Conservation (phyloP, 2,329 filamentous ascomycete species). For the Trichoderma gracile region DNA sequence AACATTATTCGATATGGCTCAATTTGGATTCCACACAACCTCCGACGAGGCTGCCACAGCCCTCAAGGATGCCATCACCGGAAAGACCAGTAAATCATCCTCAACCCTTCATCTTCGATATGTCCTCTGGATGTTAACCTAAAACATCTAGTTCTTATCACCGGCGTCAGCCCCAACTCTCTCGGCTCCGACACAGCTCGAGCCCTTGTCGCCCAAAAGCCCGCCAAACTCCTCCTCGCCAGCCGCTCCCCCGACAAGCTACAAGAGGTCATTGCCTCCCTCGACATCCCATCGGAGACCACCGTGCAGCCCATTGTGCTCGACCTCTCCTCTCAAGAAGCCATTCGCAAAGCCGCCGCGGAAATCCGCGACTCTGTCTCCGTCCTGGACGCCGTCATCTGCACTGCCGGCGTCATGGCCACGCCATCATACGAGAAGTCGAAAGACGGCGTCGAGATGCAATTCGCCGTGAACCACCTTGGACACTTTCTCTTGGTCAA, state of each 20-base stretch:
- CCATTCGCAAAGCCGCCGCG: slow-evolving; percentile 41
- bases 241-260: slow-evolving; percentile 27
- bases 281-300: slow-evolving; percentile 35
- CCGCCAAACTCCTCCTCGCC: slow-evolving; percentile 28
- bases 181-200: slow-evolving; percentile 42
- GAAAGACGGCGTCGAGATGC: slow-evolving; percentile 42
- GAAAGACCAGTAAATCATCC: not conserved
- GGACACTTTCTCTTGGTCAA: slow-evolving; percentile 45
- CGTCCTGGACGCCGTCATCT: slow-evolving; percentile 42
- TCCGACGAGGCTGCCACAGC: slow-evolving; percentile 1
- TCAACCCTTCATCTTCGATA: not conserved
- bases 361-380: slow-evolving; percentile 33
- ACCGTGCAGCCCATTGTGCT: slow-evolving; percentile 36
- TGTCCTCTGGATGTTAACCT: not conserved
- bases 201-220: slow-evolving; percentile 43
- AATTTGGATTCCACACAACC: slow-evolving; percentile 8
- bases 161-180: slow-evolving; percentile 43
- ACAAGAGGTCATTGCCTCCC: slow-evolving; percentile 33
- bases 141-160: slow-evolving; percentile 35
- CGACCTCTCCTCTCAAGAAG: slow-evolving; percentile 42
- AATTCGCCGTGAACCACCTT: slow-evolving; percentile 42
- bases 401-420: slow-evolving; percentile 48
- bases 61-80: not conserved
- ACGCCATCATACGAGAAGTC: slow-evolving; percentile 37
- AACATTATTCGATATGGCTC: not conserved